These are phyloP conservation scores for Metschnikowia continentalis DNA, from an alignment of 805 yeast species.

Conservation along the genomic window DNA sequence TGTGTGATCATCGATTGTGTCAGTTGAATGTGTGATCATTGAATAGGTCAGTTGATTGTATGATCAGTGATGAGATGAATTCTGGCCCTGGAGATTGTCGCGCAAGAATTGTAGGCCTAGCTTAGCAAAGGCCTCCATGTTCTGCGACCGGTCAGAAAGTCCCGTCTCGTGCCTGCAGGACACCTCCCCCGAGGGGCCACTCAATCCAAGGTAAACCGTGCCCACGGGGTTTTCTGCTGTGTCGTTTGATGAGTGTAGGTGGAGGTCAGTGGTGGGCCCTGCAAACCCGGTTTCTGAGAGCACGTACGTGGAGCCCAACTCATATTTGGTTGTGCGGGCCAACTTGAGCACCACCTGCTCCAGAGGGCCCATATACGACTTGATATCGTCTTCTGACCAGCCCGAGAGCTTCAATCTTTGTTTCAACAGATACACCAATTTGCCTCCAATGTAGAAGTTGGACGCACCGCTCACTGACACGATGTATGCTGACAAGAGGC, in stretches of 20 bases:
- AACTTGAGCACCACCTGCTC: constrained; percentile 69
- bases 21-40: no score
- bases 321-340: constrained; percentile 75
- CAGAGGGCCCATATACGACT: constrained; percentile 75
- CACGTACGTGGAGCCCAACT: constrained; percentile 78
- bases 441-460: constrained; percentile 77
- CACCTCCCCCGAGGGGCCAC: constrained; percentile 58
- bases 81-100: constrained; percentile 24
- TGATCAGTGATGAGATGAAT: no score
- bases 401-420: constrained; percentile 74
- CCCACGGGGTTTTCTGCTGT: constrained; percentile 45
- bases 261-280: constrained; percentile 57
- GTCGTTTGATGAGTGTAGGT: constrained; percentile 24
- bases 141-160: constrained; percentile 49
- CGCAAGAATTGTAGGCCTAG: constrained; percentile 60
- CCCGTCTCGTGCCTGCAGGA: constrained; percentile 47
- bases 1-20: no score
- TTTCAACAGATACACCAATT: constrained; percentile 70
- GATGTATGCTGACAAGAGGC: constrained; percentile 72
- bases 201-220: constrained; percentile 64
- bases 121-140: constrained; percentile 75
- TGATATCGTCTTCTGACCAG: constrained; percentile 69
- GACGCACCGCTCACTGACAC: constrained; percentile 87
- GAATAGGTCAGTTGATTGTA: no score
- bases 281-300: constrained; percentile 87